Conservation (phyloP, 805 yeast genomes). For the Metschnikowia orientalis region DNA sequence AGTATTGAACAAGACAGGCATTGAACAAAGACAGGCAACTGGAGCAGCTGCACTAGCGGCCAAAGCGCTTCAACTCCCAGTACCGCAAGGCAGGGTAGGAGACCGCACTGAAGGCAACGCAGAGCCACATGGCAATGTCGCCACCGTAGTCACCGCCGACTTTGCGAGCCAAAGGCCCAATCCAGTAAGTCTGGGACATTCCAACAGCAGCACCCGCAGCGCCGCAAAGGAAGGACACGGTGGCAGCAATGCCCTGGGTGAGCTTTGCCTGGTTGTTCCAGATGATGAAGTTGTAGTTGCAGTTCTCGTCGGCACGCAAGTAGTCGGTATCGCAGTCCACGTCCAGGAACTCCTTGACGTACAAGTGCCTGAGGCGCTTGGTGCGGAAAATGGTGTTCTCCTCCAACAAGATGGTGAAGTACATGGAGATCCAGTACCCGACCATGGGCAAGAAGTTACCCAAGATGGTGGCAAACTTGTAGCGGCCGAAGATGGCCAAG, state of each 20-base stretch:
- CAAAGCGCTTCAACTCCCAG: slow-evolving; percentile 53
- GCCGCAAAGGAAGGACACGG: slow-evolving; percentile 61
- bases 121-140: slow-evolving; percentile 77
- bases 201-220: slow-evolving; percentile 81
- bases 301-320: slow-evolving; percentile 8
- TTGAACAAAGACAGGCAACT: no score
- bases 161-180: slow-evolving; percentile 65
- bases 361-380: slow-evolving; percentile 29
- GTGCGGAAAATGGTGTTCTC: slow-evolving; percentile 72
- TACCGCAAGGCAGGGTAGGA: slow-evolving; percentile 64
- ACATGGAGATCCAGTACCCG: slow-evolving; percentile 87
- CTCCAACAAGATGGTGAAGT: slow-evolving; percentile 62
- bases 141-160: slow-evolving; percentile 61
- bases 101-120: slow-evolving; percentile 65
- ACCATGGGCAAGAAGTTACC: slow-evolving; percentile 86
- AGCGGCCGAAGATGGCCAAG: slow-evolving; percentile 70
- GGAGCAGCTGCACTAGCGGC: slow-evolving; percentile 9
- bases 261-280: slow-evolving; percentile 64
- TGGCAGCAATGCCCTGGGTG: slow-evolving; percentile 71
- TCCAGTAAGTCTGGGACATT: slow-evolving; percentile 82
- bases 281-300: slow-evolving; percentile 25
- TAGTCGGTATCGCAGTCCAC: slow-evolving; percentile 13
- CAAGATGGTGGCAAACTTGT: slow-evolving; percentile 66
- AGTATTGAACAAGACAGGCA: no score
- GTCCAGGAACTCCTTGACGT: slow-evolving; percentile 26